Conservation (phyloP, 2,329 filamentous ascomycete species). For the Lizonia empirigonia region DNA sequence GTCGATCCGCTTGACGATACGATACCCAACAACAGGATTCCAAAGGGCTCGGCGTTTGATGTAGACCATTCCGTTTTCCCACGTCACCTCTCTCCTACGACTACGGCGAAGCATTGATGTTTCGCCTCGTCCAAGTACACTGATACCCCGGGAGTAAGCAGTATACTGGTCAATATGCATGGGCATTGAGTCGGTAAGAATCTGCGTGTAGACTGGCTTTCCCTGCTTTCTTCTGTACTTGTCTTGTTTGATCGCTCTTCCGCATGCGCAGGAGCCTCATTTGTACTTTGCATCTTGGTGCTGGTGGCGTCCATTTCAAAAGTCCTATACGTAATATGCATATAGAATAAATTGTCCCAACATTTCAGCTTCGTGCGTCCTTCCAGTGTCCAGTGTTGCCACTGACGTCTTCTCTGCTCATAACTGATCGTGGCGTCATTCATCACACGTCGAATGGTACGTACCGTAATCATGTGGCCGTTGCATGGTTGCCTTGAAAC, state of each 20-base stretch:
- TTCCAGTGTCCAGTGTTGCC: background rate
- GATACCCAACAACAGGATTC: conserved; percentile 13
- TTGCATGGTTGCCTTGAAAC: background rate
- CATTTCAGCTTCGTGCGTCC: background rate
- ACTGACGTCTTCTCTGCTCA: no score
- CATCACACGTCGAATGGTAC: background rate
- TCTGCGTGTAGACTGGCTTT: conserved; percentile 38
- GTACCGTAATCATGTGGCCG: background rate
- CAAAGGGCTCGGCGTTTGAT: conserved; percentile 29
- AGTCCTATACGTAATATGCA: conserved; percentile 36
- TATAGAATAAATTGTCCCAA: conserved; percentile 28
- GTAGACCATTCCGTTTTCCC: conserved; percentile 32
- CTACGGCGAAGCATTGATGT: conserved; percentile 27
- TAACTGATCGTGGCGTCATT: background rate
- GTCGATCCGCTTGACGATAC: conserved; percentile 1
- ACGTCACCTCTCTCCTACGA: conserved; percentile 22
- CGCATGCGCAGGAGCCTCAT: conserved; percentile 1
- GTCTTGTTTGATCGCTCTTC: conserved; percentile 3
- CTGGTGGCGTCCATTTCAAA: conserved; percentile 35
- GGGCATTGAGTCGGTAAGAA: conserved; percentile 16
- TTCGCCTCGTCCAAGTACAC: conserved; percentile 30
- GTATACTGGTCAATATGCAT: conserved; percentile 24
- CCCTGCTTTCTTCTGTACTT: conserved; percentile 22
- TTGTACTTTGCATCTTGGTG: conserved; percentile 32
- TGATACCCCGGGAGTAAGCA: conserved; percentile 40